Evolutionary conservation across 208 protist species (phyloP).

Genomic region (Porcisia hertigi): DNA sequence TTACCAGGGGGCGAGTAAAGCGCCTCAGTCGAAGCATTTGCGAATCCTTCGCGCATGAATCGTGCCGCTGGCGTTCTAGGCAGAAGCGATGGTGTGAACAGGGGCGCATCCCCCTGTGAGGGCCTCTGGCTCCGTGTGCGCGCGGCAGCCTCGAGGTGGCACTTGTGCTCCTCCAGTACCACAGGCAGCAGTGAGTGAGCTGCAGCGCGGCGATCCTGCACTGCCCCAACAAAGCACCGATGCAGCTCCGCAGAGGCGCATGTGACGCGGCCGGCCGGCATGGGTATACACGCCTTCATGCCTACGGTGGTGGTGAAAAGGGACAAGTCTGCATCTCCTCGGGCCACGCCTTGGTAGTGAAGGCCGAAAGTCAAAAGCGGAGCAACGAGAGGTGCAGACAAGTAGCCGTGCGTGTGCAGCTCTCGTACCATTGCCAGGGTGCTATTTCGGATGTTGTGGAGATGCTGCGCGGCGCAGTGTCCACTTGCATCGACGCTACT

Average conservation of each 20-base stretch:
- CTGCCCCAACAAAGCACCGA: slow-evolving; percentile 18
- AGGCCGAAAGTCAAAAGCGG: slow-evolving; percentile 17
- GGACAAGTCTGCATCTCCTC: slow-evolving; percentile 18
- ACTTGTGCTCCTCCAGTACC: slow-evolving; percentile 13
- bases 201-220: neutral
- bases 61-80: slow-evolving; percentile 1
- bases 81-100: neutral
- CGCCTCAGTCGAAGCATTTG: slow-evolving; percentile 20
- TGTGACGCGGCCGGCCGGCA: slow-evolving; percentile 6
- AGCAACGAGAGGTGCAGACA: slow-evolving; percentile 16
- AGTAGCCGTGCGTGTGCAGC: slow-evolving; percentile 21
- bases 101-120: neutral
- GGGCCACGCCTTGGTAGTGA: slow-evolving; percentile 22
- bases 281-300: slow-evolving; percentile 23
- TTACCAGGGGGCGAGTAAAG: neutral
- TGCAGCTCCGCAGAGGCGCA: slow-evolving; percentile 23
- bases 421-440: slow-evolving; percentile 6
- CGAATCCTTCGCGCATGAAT: slow-evolving; percentile 27
- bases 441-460: slow-evolving; percentile 11
- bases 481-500: neutral
- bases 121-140: neutral
- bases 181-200: slow-evolving; percentile 3
- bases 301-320: slow-evolving; percentile 10
- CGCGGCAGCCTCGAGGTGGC: neutral
- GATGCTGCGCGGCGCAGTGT: slow-evolving; percentile 6